Evolutionary conservation across 2,329 filamentous ascomycete species (phyloP).

Genomic region (Apiospora aurea): DNA sequence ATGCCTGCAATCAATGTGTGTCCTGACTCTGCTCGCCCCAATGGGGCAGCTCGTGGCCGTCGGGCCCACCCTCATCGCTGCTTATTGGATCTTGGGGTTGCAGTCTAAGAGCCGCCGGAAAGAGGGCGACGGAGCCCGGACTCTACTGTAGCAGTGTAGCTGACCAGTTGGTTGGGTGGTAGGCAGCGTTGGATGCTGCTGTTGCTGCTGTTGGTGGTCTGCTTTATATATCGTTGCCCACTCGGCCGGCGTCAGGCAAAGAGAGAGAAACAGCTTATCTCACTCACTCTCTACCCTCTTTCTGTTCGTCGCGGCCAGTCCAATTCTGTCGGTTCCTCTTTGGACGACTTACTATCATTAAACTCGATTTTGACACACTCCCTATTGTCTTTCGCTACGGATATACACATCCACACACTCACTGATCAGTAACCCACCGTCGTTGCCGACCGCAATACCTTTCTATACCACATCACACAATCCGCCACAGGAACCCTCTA

Average conservation of each 20-base stretch:
- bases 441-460: neutral
- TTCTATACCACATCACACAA: neutral
- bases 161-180: neutral
- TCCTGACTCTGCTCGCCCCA: neutral
- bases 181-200: too few species aligned
- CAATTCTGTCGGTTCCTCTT: slow-evolving; percentile 13
- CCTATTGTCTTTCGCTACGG: neutral
- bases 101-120: neutral
- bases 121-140: too few species aligned
- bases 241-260: neutral
- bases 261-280: neutral
- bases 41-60: slow-evolving; percentile 11
- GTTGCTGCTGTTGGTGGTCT: neutral
- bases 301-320: slow-evolving; percentile 4
- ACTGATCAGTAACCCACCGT: neutral
- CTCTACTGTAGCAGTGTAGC: neutral
- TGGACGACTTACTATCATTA: slow-evolving; percentile 17
- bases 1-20: neutral
- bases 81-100: neutral
- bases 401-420: neutral
- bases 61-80: neutral
- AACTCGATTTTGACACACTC: neutral
- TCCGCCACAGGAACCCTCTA: neutral
- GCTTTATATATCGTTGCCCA: neutral
- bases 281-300: neutral